Conservation (phyloP, 140 eudicot genomes). For the Oenanthe javanica region DNA sequence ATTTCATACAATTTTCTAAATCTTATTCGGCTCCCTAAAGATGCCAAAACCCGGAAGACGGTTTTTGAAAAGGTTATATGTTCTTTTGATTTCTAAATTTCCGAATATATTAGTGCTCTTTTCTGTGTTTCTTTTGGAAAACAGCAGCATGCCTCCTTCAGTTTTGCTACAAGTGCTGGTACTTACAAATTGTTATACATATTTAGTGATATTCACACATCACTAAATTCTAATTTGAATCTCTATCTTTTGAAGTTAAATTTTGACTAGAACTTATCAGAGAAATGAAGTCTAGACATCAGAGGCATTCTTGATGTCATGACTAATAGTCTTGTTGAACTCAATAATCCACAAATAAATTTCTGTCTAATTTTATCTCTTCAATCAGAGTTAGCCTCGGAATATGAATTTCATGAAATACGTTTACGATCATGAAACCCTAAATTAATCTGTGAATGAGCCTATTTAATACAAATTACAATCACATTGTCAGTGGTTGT, state of each 20-base stretch:
- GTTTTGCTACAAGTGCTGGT: neutral
- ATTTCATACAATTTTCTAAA: conserved; percentile 85
- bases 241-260: neutral
- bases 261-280: neutral
- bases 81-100: neutral
- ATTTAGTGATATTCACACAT: neutral
- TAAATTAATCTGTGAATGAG: neutral
- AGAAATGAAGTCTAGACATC: neutral
- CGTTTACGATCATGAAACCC: neutral
- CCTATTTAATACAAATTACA: neutral
- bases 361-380: too few species aligned
- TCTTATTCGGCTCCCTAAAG: conserved; percentile 59
- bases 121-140: neutral
- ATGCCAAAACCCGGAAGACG: conserved; percentile 33
- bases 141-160: neutral
- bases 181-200: neutral
- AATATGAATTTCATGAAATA: too few species aligned
- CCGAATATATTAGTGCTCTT: neutral
- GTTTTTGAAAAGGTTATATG: conserved; percentile 68
- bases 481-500: neutral
- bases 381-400: neutral
- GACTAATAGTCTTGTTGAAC: neutral
- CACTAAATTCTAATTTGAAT: neutral
- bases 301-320: neutral
- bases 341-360: too few species aligned